Evolutionary conservation across 371 early-diverging fungal species (phyloP), one percentile per base, ranked within the genome.

Genomic region (Saksenaea oblongispora): DNA sequence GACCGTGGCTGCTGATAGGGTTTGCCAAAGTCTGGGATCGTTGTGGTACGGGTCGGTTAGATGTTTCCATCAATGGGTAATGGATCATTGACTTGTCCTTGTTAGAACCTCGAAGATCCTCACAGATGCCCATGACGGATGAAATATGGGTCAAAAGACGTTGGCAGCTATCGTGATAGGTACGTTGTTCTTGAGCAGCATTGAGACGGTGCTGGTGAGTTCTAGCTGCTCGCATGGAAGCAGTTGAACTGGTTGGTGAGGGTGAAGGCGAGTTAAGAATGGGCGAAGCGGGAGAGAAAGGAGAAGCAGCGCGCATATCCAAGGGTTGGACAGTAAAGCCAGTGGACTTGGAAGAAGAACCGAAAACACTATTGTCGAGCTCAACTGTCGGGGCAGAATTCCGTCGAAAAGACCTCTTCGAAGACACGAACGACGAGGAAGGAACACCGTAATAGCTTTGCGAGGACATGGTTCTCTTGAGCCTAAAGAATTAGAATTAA

Each of bases 161-260:
- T 41, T 86, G 85, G 70, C 89, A 86, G 65, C 88, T 90, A 67
- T 89, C 89, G 10, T 84, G 85, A 69, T 88, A 92, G 55, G 84
- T 73, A 31, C 86, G 84, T 67, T 90, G 89, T 60, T 84, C 84
- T 44, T 82, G 83, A 15, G 78, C 79, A 34, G 79, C 79, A 61
- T 77, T 75, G 28, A 82, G 27, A 36, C 79, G 66, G 35, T 78
- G 76, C 34, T 79, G 83, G 26, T 76, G 76, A 17, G 76, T 78
- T 36, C 72, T 70, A 31, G 70, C 65, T 53, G 64, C 61, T 22
- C 56, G 62, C 5, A 62, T 63, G 4, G 71, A 59, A 26, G 70
- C 56, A 1, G 65, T 54, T 3, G 72, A 57, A 14, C 73, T 65
- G 11, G 75, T 70, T 5, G 75, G 71, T 0, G 61, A 55, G 11